phyloP scores from a whole-genome alignment of 2,329 filamentous ascomycete species.

The Trichoderma polysporum region DNA sequence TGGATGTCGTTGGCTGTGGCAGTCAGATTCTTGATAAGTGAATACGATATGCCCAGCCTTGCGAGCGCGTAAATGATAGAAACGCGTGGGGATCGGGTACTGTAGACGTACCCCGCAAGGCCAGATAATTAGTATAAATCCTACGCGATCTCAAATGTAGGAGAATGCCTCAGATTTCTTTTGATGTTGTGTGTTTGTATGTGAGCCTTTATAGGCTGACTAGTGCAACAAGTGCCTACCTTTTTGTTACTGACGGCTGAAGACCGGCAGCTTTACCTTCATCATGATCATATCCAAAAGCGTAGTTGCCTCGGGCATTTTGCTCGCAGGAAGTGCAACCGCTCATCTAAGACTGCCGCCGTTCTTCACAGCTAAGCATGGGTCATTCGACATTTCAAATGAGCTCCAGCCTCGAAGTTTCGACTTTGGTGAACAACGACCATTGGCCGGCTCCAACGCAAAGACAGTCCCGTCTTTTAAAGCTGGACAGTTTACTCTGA shows the following conservation, averaged over 20 bases:
- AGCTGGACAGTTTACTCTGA: constrained; percentile 21
- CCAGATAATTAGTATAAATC: not conserved
- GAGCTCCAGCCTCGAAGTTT: not conserved
- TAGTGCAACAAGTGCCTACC: not conserved
- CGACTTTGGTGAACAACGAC: not conserved
- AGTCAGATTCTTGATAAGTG: too few species aligned
- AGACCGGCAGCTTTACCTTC: not conserved
- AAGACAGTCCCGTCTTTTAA: constrained; percentile 8
- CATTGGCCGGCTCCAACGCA: not conserved
- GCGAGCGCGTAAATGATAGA: not conserved
- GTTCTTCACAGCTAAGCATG: not conserved
- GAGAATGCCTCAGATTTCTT: not conserved
- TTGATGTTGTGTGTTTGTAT: not conserved
- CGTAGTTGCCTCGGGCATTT: not conserved
- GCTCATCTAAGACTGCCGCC: not conserved
- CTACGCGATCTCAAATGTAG: not conserved
- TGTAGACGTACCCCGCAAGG: constrained; percentile 8
- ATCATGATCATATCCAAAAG: not conserved
- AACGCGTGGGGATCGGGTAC: constrained; percentile 7
- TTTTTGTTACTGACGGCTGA: not conserved
- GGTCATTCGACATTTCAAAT: not conserved
- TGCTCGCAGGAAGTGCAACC: not conserved
- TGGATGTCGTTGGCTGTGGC: too few species aligned
- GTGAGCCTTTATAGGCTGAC: not conserved
- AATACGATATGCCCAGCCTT: not conserved